Conservation (phyloP, 2,329 filamentous ascomycete species). For the Kalmusia sp. region DNA sequence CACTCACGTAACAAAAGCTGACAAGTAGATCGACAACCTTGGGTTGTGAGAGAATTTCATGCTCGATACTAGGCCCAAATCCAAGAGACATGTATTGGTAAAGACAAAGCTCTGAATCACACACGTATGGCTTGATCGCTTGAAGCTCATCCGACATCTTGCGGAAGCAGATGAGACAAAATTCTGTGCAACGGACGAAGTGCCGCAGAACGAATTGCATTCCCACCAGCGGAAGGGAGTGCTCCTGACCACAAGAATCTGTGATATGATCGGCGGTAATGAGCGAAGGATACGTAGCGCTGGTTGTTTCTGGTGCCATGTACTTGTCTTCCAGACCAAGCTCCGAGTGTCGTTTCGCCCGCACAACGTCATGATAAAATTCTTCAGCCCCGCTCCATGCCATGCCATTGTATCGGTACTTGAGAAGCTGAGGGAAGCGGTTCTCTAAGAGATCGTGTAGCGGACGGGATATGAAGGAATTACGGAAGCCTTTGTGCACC, state of each 20-base stretch:
- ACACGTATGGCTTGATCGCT: conserved; percentile 78
- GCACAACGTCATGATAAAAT: conserved; percentile 59
- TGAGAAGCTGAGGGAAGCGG: conserved; percentile 68
- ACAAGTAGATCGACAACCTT: conserved; percentile 84
- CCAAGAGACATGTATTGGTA: conserved; percentile 90
- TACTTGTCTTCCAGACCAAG: conserved; percentile 50
- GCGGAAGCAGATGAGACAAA: conserved; percentile 84
- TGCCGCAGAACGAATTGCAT: conserved; percentile 82
- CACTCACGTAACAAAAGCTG: conserved; percentile 77
- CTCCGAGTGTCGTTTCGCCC: conserved; percentile 34
- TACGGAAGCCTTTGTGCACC: conserved; percentile 52
- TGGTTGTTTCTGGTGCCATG: conserved; percentile 42
- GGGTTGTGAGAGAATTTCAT: conserved; percentile 80
- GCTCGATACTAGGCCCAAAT: conserved; percentile 83
- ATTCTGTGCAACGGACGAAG: conserved; percentile 81
- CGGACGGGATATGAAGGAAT: conserved; percentile 75
- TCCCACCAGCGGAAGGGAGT: conserved; percentile 63
- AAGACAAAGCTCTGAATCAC: conserved; percentile 75
- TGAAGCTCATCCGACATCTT: conserved; percentile 70
- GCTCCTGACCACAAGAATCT: conserved; percentile 33
- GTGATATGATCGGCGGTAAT: conserved; percentile 60
- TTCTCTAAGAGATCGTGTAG: conserved; percentile 72
- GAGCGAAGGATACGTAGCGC: conserved; percentile 51
- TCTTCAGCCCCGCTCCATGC: conserved; percentile 74
- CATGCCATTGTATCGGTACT: conserved; percentile 62